Evolutionary conservation across 768 basidiomycete genomes (phyloP), one percentile per base, ranked within the genome.

Genomic region (Clavulina sp.): DNA sequence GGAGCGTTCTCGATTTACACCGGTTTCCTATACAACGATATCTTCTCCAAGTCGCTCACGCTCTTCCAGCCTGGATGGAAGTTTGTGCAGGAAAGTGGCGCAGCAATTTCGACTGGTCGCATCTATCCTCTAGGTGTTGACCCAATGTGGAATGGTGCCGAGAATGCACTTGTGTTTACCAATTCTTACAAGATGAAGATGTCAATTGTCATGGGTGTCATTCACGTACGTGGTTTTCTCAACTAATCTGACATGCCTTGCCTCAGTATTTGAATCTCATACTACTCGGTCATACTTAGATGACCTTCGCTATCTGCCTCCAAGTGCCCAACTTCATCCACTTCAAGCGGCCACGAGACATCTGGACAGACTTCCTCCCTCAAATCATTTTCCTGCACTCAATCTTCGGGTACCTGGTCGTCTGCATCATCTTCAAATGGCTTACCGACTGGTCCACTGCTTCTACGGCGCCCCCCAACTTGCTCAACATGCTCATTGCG

Each of bases 181-280:
- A 99, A 99, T 67, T 96, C 92, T 34, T 93, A 93, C 72, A 99
- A 97, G 79, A 99, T 99, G 95, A 97, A 99, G 71, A 89, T 97
- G 88, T 85, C 88, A 21, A 81, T 99, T 61, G 77, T 97, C 32
- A 66, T 99, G 50, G 95, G 95, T 64, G 92, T 99, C 57, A 84
- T 84, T 54, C 93, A 99, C 65, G 93, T 96, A 68, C 59, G 80
- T 68, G 48, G 46, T 18, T 43, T 46, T 9, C 13, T 46, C 13
- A 38, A n/a, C n/a, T n/a, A n/a, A n/a, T n/a, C n/a, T n/a, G n/a
- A n/a, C n/a, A n/a, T n/a, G n/a, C n/a, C n/a, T n/a, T n/a, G n/a
- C n/a, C n/a, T n/a, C n/a, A n/a, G n/a, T n/a, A n/a, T n/a, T n/a
- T n/a, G n/a, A n/a, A n/a, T n/a, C 44, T 13, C 23, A 31, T 52